phyloP scores from a whole-genome alignment of 129 eudicot genomes.

The Arctium lappa region DNA sequence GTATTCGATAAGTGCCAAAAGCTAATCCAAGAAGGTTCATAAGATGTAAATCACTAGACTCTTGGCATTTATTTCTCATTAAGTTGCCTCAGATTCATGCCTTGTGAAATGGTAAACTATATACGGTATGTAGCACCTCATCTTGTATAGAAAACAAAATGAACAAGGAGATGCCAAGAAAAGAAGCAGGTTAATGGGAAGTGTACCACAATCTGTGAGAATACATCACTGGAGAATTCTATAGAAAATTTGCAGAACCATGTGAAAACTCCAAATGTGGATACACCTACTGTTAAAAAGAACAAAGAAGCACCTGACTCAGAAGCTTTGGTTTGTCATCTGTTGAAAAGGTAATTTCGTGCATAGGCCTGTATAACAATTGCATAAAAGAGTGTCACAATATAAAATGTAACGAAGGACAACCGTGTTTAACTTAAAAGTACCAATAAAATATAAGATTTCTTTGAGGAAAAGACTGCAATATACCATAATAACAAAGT shows the following conservation, averaged over 20 bases:
- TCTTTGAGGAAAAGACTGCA: background rate
- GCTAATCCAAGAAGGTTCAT: background rate
- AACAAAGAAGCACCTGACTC: constrained; percentile 69
- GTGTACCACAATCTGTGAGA: background rate
- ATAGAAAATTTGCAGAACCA: background rate
- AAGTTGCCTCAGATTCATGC: background rate
- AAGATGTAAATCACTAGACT: background rate
- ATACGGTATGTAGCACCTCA: background rate
- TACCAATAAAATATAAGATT: background rate
- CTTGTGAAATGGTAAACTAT: background rate
- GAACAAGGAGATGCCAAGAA: background rate
- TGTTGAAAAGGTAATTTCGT: constrained; percentile 92
- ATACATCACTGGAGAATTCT: background rate
- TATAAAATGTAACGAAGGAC: background rate
- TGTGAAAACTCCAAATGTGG: background rate
- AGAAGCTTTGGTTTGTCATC: constrained; percentile 99
- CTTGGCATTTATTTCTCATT: background rate
- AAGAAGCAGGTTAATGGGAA: background rate
- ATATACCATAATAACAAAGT: background rate
- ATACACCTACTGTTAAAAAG: background rate
- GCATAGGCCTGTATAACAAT: constrained; percentile 86
- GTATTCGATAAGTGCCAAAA: background rate
- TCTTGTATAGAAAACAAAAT: background rate
- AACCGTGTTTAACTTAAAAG: background rate
- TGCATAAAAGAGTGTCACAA: constrained; percentile 26